Conservation (phyloP, 2,329 filamentous ascomycete genomes). For the Ceratocystis papillata region DNA sequence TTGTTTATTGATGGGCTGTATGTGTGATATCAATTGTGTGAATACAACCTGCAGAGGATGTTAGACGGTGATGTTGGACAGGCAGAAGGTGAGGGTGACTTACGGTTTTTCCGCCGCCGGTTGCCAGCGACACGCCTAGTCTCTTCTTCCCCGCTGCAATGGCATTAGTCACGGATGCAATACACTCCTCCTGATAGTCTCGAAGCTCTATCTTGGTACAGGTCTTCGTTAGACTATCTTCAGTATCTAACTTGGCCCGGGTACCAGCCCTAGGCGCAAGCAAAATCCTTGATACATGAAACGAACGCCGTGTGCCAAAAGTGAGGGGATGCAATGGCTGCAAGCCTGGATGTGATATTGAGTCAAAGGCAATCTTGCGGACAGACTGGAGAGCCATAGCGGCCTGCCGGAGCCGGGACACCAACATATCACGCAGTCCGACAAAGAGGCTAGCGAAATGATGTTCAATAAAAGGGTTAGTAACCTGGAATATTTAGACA, state of each 20-base stretch:
- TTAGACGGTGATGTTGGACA: constrained; percentile 5
- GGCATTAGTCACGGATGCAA: constrained; percentile 64
- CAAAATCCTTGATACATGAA: neutral
- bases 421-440: neutral
- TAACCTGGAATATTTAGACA: too few species aligned
- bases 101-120: constrained; percentile 81
- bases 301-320: neutral
- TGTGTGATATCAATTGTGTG: constrained; percentile 78
- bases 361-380: neutral
- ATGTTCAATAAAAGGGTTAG: neutral
- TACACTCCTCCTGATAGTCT: constrained; percentile 84
- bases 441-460: neutral
- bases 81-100: neutral
- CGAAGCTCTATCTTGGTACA: constrained; percentile 49
- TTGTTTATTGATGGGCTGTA: constrained; percentile 44
- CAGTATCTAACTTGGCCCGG: neutral
- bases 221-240: neutral
- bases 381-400: neutral
- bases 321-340: neutral
- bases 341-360: neutral
- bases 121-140: constrained; percentile 74
- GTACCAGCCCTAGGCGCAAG: neutral
- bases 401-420: neutral
- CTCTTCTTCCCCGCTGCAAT: constrained; percentile 62
- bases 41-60: constrained; percentile 63